Base-by-base conservation (phyloP, 441 rosid species). In the Euphorbia schlechtendalii region DNA sequence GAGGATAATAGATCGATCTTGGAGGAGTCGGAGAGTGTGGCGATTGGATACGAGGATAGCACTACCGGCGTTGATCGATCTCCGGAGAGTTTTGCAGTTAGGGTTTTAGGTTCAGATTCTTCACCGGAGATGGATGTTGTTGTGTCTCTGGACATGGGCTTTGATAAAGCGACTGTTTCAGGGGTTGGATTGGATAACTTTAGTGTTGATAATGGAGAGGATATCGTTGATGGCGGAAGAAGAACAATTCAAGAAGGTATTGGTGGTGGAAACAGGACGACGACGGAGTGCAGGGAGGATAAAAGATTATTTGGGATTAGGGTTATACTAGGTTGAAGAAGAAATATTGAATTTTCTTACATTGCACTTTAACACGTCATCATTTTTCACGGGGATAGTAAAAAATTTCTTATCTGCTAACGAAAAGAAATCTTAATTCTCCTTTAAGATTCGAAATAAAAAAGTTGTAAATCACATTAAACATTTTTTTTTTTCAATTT, bases 211-310 rank as follows among this genome's bases (percentile, higher is more conserved):
- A 85, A 91, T 60, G 82, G 80, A 10, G 72, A 63, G 27, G 85
- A 83, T 68, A 46, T 72, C 67, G 64, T 61, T n/a, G 57, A 68
- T 6, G 74, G 69, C 34, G 78, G 34, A 75, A 76, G 61, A 85
- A 77, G 58, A 82, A 75, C 12, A 76, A 85, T 38, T 89, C 89
- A 6, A 83, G 78, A 76, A 80, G 89, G 63, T 88, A 89, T 69
- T 84, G 94, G 96, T 89, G 96, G 94, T 89, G 94, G 96, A 87
- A 86, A 74, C 94, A 89, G 74, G 92, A 89, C 74, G 80, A 73
- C 63, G 88, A 75, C 52, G 87, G 81, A 28, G 90, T 78, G 18
- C 94, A n/a, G 96, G 92, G 55, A 77, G 85, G 61, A 84, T 88
- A 57, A 91, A 88, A 67, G 97, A 91, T 71, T 91, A 91, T 52